Evolutionary conservation across 2,329 filamentous ascomycete genomes (phyloP), one percentile per base, ranked within the genome.

Genomic region (Mycocentrospora acerina): DNA sequence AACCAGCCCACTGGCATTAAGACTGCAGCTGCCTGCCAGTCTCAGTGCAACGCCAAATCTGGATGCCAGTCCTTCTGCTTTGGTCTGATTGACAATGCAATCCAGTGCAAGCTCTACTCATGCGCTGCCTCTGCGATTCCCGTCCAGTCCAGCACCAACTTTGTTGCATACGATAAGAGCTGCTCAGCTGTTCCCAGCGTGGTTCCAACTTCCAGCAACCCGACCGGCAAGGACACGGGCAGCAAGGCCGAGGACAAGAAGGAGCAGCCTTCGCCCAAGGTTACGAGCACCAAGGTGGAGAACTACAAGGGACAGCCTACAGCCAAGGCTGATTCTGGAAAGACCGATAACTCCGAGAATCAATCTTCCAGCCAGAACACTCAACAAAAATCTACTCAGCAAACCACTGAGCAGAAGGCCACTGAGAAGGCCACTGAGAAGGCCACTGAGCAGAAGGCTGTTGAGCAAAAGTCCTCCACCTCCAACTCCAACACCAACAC

Each of bases 81-180:
- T 27, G 47, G 47, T 35, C 29, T 51, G 33, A 38, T 51, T 19
- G 47, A 51, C 38, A 44, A 37, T 36, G 16, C 35, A 15, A 42
- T 51, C 31, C 40, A 51, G 25, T 51, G 47, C 41, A 38, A 45
- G 35, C 47, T 51, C 5, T 51, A 39, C 41, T 34, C 37, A 12
- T 33, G 35, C 19, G 12, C 43, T 7, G 46, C 46, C 2, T 22
- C 40, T 11, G 24, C 37, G 14, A 35, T 51, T 13, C 47, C 47
- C 4, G 32, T 9, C 4, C 44, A 51, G 33, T 31, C 35, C 17
- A 40, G 35, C 38, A 19, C 35, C 19, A 51, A 51, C 26, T 28
- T 51, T 9, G 37, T 48, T 22, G 44, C 37, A 13, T 51, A 40
- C 35, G 47, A 51, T 32, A 51, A 51, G 33, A 41, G 40, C 8